Base-by-base conservation (phyloP, 345 rosid genomes). In the Bretschneidera sinensis region DNA sequence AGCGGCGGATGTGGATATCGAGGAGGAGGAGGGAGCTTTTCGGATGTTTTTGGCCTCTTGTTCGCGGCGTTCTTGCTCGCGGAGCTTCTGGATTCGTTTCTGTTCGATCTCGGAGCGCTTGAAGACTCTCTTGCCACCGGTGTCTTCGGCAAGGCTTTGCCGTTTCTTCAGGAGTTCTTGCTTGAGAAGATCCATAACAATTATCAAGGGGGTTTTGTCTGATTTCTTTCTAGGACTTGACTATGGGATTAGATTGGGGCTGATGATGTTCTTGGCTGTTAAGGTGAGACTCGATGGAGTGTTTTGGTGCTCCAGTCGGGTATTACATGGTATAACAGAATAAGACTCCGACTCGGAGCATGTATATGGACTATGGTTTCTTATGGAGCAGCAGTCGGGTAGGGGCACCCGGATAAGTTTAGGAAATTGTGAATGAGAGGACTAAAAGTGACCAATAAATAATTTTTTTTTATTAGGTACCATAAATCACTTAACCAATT, bases 61-160 rank as follows among this genome's bases (percentile, higher is more conserved):
- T 57, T 90, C 99, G 54, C 82, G 90, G 65, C 81, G 88, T 69
- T 89, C 97, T 69, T 87, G 79, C 56, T 94, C 97, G 31, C 97
- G 96, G 55, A 90, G 88, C 80, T 87, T 85, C 66, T 87, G 94
- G 66, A 89, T 72, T 74, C 80, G 73, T 72, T 87, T 89, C 83
- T 87, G 88, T 62, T 92, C 96, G 70, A 92, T 85, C 51, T 92
- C 98, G 58, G 96, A 85, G 39, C 96, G 84, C 81, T 86, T 90
- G 85, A 81, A 87, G 65, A 87, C 55, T 48, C 88, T 89, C 59
- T 72, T 84, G 4, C 98, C 94, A 66, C 97, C 98, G 51, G 92
- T 66, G n/a, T 87, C 82, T 55, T 80, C 81, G 28, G 87, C 80
- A 3, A 94, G 80, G 65, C 72, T 43, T 64, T 87, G 77, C 17